Conservation (phyloP, 2,329 filamentous ascomycete species). For the Colletotrichum spaethianum region DNA sequence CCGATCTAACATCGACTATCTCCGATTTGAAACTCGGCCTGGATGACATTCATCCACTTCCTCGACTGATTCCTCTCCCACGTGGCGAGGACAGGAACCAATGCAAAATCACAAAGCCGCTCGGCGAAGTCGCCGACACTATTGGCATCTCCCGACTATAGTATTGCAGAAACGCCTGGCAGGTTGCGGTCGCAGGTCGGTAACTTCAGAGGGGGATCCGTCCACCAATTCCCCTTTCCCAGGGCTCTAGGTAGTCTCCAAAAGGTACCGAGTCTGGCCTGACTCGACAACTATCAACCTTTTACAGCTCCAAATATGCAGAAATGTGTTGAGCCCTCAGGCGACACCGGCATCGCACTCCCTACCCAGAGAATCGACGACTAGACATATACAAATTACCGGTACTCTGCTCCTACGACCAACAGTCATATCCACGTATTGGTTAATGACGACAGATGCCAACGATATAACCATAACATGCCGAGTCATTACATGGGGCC, state of each 20-base stretch:
- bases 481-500: not conserved
- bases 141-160: constrained; percentile 2
- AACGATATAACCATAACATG: not conserved
- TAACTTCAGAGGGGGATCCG: not conserved
- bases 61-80: not conserved
- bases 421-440: not conserved
- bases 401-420: not conserved
- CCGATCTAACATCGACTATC: constrained; percentile 29
- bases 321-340: not conserved
- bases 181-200: not conserved
- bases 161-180: not conserved
- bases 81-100: constrained; percentile 13
- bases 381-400: not conserved
- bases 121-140: constrained; percentile 19
- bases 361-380: not conserved
- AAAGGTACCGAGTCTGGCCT: constrained; percentile 7
- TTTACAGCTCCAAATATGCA: constrained; percentile 21
- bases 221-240: constrained; percentile 15
- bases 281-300: constrained; percentile 27
- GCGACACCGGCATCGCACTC: not conserved
- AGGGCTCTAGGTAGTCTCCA: not conserved
- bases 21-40: constrained; percentile 27
- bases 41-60: not conserved
- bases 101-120: constrained; percentile 10
- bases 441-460: not conserved